Percentiles rank a stretch among this genome's conserved stretches.
Evolutionary conservation across 2,329 filamentous ascomycete genomes (phyloP).

Genomic region (Hyphodiscus sp.): DNA sequence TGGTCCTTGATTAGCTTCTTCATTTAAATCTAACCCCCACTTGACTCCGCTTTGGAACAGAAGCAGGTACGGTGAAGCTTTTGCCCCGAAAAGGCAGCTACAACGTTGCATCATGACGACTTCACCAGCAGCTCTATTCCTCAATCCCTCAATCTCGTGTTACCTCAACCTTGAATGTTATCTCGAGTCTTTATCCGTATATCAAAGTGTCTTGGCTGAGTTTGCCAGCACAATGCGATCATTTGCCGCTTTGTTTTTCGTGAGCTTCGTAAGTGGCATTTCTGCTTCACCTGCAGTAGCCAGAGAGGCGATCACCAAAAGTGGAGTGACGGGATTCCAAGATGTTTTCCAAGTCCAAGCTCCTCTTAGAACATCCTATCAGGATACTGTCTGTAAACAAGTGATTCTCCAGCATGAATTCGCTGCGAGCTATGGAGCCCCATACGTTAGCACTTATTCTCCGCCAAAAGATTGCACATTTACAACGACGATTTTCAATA

Average conservation of each 20-base stretch:
- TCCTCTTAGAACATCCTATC: conserved; percentile 18
- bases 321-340: not conserved
- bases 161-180: not conserved
- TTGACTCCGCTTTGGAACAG: not conserved
- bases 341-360: conserved; percentile 19
- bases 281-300: not conserved
- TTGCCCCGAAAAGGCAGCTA: not conserved
- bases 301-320: not conserved
- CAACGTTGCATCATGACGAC: conserved; percentile 2
- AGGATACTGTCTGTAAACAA: conserved; percentile 13
- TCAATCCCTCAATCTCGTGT: not conserved
- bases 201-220: not conserved
- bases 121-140: not conserved
- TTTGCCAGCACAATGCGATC: not conserved
- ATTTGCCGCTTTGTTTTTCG: not conserved
- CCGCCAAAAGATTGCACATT: conserved; percentile 24
- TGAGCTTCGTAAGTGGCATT: not conserved
- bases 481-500: conserved; percentile 41
- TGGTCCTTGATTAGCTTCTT: not conserved
- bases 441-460: conserved; percentile 51
- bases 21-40: not conserved
- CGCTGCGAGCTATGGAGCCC: conserved; percentile 60
- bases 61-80: not conserved
- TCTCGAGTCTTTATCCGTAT: not conserved
- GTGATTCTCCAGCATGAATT: conserved; percentile 48